Evolutionary conservation across 257 asterid genomes (phyloP).

Genomic region (Buddleja alternifolia): DNA sequence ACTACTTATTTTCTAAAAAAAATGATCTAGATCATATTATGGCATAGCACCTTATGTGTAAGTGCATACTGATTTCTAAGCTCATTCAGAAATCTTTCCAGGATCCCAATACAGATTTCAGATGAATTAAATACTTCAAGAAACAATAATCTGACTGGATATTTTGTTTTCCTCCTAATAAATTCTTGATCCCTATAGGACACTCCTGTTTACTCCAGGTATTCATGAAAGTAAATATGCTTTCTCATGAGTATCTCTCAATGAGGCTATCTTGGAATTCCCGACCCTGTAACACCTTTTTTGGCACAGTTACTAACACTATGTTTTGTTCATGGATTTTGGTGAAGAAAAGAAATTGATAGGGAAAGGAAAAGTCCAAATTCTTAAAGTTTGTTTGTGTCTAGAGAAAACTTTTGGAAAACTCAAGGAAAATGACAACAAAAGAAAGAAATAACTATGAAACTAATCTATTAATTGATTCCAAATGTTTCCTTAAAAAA

Average conservation of each 20-base stretch:
- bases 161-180: not conserved
- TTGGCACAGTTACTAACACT: constrained; percentile 12
- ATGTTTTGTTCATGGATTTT: no score
- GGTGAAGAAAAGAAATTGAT: no score
- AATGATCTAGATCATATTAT: not conserved
- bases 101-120: not conserved
- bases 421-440: no score
- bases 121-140: not conserved
- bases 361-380: no score
- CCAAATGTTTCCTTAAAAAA: no score
- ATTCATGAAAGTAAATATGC: constrained; percentile 1
- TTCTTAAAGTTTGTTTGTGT: no score
- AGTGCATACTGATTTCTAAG: not conserved
- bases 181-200: constrained; percentile 5
- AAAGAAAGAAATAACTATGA: no score
- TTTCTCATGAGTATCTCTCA: not conserved
- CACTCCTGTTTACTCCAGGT: not conserved
- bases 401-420: no score
- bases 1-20: not conserved
- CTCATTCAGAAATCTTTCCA: not conserved
- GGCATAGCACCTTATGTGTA: constrained; percentile 14
- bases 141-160: not conserved
- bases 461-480: no score
- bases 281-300: not conserved
- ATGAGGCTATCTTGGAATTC: constrained; percentile 12